Base-by-base conservation (phyloP, 2,329 filamentous ascomycete species). In the Aspergillus ochraceus region DNA sequence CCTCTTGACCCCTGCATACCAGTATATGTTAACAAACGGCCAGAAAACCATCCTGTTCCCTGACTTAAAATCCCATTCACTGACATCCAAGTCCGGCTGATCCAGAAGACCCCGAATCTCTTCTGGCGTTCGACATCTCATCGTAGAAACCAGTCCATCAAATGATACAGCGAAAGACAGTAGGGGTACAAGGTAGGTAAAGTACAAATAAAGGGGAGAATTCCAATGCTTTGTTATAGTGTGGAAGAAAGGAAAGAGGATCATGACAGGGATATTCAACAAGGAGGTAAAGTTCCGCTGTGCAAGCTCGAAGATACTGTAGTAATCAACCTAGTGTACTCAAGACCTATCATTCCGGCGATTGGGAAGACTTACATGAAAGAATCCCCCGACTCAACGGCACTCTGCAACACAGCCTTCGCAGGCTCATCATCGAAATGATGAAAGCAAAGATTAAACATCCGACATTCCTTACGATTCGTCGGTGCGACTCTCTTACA, bases 391-490 rank as follows among this genome's bases (percentile, higher is more conserved):
- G 56, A 66, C 60, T 72, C 64, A 2, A 66, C 53, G 10, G 64
- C 60, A 70, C 89, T 86, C 55, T 79, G 79, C 32, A 93, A 71
- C 30, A 91, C 88, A 9, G 80, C 79, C 26, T 72, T 76, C 0
- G 88, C 90, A 19, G 87, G 74, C 4, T 76, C 75, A 68, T 92
- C 87, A 62, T 87, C 83, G 66, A 92, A 92, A 76, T 92, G 90
- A 74, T 92, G 90, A 69, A 93, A 93, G 1, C 88, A 85, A 2
- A 91, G 79, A 70, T 88, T 90, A 73, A 90, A 92, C 53, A 92
- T 76, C 4, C 90, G 81, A 70, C 91, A 89, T 22, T 90, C 78
- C 49, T 79, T 83, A 68, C 81, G 83, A 52, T 77, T 79, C 3
- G 76, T 1, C 84, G 86, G 54, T 81, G 76, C 11, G 24, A 63